Evolutionary conservation across 169 alveolate species (phyloP).

Genomic region (Plasmodium blacklocki): DNA sequence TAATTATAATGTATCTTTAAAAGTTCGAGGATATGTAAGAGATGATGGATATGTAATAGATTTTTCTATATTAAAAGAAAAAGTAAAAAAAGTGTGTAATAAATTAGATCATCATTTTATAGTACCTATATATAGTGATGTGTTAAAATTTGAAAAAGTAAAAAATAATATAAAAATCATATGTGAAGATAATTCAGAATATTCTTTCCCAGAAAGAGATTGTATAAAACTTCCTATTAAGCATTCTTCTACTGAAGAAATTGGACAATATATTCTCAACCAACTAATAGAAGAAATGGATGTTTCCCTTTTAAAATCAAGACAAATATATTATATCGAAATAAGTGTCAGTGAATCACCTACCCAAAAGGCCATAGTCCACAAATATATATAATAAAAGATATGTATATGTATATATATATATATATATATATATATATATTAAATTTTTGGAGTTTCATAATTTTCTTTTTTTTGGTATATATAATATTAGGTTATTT

Average conservation of each 20-base stretch:
- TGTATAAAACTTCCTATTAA: conserved; percentile 65
- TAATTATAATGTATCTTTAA: conserved; percentile 73
- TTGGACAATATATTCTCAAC: conserved; percentile 35
- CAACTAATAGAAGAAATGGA: conserved; percentile 54
- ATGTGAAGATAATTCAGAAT: conserved; percentile 71
- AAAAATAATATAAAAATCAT: conserved; percentile 41
- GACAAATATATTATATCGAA: conserved; percentile 38
- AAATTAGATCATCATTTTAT: conserved; percentile 66
- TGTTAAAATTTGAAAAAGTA: conserved; percentile 58
- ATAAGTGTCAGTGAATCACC: conserved; percentile 69
- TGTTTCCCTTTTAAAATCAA: conserved; percentile 30
- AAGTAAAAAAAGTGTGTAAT: conserved; percentile 45
- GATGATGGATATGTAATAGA: conserved; percentile 75
- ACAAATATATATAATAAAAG: conserved; percentile 13
- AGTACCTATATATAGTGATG: conserved; percentile 70
- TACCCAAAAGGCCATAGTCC: conserved; percentile 58
- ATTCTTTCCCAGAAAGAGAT: conserved; percentile 67
- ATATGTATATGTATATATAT: not conserved
- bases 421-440: not conserved
- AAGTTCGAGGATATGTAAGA: conserved; percentile 60
- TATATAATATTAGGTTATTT: not conserved
- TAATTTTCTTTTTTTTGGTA: not conserved
- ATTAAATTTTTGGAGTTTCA: not conserved
- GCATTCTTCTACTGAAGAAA: conserved; percentile 76
- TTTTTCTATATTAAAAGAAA: conserved; percentile 56